Percentiles rank a stretch among this genome's conserved stretches.
Evolutionary conservation across 495 filamentous ascomycete genomes (phyloP).

Genomic region (Bombardia bombarda): DNA sequence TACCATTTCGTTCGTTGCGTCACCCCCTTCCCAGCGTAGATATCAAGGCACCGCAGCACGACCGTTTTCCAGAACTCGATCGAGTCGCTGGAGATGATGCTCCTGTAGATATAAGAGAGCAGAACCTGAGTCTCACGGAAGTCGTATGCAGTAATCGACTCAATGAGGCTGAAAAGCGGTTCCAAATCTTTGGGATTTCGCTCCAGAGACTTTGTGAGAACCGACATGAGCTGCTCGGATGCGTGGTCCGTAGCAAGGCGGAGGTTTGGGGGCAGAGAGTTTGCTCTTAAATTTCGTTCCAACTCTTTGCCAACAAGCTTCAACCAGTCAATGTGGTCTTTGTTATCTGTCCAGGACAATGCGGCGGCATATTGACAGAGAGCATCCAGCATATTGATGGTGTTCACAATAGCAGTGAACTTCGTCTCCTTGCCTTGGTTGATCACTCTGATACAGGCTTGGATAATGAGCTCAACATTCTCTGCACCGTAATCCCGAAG

Average conservation of each 20-base stretch:
- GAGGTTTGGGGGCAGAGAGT: slow-evolving; percentile 59
- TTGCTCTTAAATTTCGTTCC: slow-evolving; percentile 58
- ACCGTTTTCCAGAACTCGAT: slow-evolving; percentile 83
- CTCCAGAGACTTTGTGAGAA: slow-evolving; percentile 71
- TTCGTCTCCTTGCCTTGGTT: slow-evolving; percentile 53
- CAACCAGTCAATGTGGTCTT: slow-evolving; percentile 57
- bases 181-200: slow-evolving; percentile 74
- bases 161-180: slow-evolving; percentile 75
- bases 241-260: slow-evolving; percentile 85
- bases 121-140: slow-evolving; percentile 69
- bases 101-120: slow-evolving; percentile 72
- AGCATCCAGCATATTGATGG: slow-evolving; percentile 74
- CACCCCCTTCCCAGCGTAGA: slow-evolving; percentile 69
- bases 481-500: slow-evolving; percentile 66
- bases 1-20: slow-evolving; percentile 89
- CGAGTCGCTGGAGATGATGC: slow-evolving; percentile 77
- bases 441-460: slow-evolving; percentile 52
- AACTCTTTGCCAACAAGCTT: slow-evolving; percentile 73
- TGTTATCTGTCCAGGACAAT: slow-evolving; percentile 68
- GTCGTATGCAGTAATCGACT: slow-evolving; percentile 74
- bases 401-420: slow-evolving; percentile 73
- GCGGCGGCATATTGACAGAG: slow-evolving; percentile 53
- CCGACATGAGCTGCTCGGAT: slow-evolving; percentile 77
- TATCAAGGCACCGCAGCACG: slow-evolving; percentile 77
- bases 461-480: slow-evolving; percentile 62